Percentiles rank a stretch among this genome's conserved stretches.
phyloP scores from a whole-genome alignment of 768 basidiomycete species.

The Dendrothele bispora region DNA sequence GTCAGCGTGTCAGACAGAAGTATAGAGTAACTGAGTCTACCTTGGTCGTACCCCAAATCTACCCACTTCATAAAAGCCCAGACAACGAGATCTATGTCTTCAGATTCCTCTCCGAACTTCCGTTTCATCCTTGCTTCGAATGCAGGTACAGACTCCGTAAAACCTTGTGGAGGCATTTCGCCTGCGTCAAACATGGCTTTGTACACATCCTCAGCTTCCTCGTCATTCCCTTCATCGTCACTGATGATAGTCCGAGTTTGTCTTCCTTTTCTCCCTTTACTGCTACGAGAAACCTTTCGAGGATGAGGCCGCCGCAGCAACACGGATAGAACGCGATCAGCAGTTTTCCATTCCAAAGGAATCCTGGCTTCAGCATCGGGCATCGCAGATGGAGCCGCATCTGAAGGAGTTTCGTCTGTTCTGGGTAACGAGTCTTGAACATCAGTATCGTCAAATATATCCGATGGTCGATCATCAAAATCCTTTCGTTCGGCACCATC shows the following conservation, averaged over 20 bases:
- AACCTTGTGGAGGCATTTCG: constrained; percentile 54
- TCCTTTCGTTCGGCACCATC: constrained; percentile 37
- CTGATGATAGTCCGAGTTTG: no score
- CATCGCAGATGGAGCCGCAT: constrained; percentile 41
- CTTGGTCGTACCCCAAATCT: constrained; percentile 90
- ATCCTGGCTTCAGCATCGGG: constrained; percentile 75
- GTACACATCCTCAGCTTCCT: constrained; percentile 30
- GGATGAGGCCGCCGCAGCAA: constrained; percentile 55
- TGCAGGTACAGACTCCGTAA: constrained; percentile 60
- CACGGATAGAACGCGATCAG: constrained; percentile 90
- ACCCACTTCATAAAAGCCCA: constrained; percentile 94
- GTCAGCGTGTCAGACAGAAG: constrained; percentile 5
- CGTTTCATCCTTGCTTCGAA: constrained; percentile 51
- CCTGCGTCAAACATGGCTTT: constrained; percentile 54
- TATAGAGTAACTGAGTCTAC: constrained; percentile 40
- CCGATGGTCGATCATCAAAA: constrained; percentile 37
- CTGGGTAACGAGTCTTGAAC: not conserved
- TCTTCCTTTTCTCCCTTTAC: constrained; percentile 20
- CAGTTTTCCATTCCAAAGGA: constrained; percentile 79
- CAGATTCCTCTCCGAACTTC: constrained; percentile 42
- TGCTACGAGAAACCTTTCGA: constrained; percentile 23
- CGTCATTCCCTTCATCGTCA: constrained; percentile 31
- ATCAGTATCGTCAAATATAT: constrained; percentile 33
- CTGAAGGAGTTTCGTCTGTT: not conserved
- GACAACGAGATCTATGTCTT: constrained; percentile 57